Percentiles rank a stretch among this genome's conserved stretches.
Evolutionary conservation across 257 asterid genomes (phyloP).

Genomic region (Anisodus acutangulus): DNA sequence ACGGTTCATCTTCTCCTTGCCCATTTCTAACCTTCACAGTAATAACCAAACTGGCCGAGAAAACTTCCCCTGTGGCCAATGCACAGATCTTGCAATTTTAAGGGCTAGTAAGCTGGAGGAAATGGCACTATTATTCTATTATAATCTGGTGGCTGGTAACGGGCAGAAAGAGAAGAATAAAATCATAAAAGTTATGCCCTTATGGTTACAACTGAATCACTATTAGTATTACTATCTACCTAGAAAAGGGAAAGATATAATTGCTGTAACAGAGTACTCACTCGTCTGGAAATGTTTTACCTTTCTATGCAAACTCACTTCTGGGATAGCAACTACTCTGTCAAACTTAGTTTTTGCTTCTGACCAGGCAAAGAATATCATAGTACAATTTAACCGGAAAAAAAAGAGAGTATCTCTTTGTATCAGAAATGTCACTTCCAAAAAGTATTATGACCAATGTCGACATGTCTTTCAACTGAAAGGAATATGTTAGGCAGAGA

Average conservation of each 20-base stretch:
- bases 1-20: background rate
- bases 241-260: constrained; percentile 16
- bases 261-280: background rate
- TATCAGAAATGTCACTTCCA: constrained; percentile 8
- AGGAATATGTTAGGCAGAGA: background rate
- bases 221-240: background rate
- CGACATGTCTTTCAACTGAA: background rate
- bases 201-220: background rate
- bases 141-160: background rate
- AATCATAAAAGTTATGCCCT: background rate
- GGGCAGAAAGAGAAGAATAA: background rate
- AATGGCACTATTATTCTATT: background rate
- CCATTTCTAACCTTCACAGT: constrained; percentile 1
- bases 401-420: background rate
- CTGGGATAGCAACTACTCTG: background rate
- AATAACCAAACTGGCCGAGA: background rate
- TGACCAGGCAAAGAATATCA: background rate
- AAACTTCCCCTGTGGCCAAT: background rate
- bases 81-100: background rate
- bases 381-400: background rate
- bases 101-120: background rate
- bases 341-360: background rate
- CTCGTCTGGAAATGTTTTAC: background rate
- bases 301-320: background rate
- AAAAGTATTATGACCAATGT: background rate